phyloP scores from a whole-genome alignment of 2,329 filamentous ascomycete species.

The Colletotrichum coccodes region DNA sequence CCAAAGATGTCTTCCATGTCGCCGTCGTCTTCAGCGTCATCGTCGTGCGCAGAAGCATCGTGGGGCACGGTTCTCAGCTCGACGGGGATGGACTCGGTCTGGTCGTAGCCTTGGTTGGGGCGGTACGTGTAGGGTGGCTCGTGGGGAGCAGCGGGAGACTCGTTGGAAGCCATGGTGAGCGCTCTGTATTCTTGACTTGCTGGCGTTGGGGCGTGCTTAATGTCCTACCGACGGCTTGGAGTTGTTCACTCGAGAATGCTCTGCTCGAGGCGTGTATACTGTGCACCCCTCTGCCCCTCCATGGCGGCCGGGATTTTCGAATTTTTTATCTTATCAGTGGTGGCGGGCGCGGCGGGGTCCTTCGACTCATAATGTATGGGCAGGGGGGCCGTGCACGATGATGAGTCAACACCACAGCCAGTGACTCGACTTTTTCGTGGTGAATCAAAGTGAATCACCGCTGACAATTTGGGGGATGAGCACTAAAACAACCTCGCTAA shows the following conservation, averaged over 20 bases:
- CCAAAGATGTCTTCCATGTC: slow-evolving; percentile 57
- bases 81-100: slow-evolving; percentile 40
- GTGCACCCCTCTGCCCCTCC: slow-evolving; percentile 25
- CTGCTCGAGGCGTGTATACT: not conserved
- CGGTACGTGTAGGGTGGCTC: slow-evolving; percentile 57
- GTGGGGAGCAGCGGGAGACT: slow-evolving; percentile 53
- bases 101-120: slow-evolving; percentile 55
- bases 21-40: slow-evolving; percentile 46
- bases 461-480: not conserved
- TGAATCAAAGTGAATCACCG: slow-evolving; percentile 11
- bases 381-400: slow-evolving; percentile 6
- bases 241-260: not conserved
- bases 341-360: slow-evolving; percentile 19
- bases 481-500: not conserved
- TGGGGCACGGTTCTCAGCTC: slow-evolving; percentile 20
- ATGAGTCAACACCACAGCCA: slow-evolving; percentile 25
- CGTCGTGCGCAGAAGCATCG: slow-evolving; percentile 6
- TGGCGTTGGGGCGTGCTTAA: not conserved
- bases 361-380: not conserved
- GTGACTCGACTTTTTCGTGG: not conserved
- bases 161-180: slow-evolving; percentile 24
- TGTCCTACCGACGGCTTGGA: not conserved
- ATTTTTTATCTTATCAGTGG: slow-evolving; percentile 33
- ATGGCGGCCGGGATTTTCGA: slow-evolving; percentile 15
- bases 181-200: not conserved